Conservation (phyloP, 257 asterid genomes). For the Striga asiatica region DNA sequence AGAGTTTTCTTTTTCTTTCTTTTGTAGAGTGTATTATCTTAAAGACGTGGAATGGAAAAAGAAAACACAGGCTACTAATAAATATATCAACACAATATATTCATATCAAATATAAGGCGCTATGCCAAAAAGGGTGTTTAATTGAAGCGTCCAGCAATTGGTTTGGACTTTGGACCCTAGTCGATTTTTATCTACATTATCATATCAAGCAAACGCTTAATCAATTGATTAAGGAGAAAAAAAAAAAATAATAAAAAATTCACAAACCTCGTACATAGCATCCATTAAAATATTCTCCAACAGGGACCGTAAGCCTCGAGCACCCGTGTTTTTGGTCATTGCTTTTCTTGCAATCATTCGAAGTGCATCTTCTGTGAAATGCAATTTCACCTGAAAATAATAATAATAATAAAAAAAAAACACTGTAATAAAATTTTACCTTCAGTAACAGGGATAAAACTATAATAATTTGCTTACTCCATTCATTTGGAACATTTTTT, state of each 20-base stretch:
- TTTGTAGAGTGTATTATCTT: no score
- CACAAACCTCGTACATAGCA: slow-evolving; percentile 90
- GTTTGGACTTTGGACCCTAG: not conserved
- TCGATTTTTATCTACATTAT: not conserved
- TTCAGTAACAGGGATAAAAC: no score
- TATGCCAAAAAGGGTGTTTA: no score
- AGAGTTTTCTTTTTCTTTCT: no score
- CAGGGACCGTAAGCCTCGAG: slow-evolving; percentile 88
- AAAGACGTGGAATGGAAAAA: no score
- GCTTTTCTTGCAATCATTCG: slow-evolving; percentile 82
- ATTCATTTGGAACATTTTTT: slow-evolving; percentile 93
- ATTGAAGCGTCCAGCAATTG: no score
- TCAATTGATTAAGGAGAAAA: not conserved
- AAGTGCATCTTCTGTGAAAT: slow-evolving; percentile 82
- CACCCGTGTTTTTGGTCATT: slow-evolving; percentile 85
- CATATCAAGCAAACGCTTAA: slow-evolving; percentile 1
- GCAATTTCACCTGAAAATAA: slow-evolving; percentile 69
- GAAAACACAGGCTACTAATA: no score
- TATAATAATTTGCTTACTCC: slow-evolving; percentile 37
- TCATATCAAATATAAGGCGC: no score
- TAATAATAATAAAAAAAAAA: not conserved
- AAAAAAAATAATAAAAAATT: no score
- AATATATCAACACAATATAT: no score
- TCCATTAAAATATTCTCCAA: slow-evolving; percentile 89
- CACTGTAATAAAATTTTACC: no score